phyloP scores from a whole-genome alignment of 768 basidiomycete genomes.

The Boletus sensibilis region DNA sequence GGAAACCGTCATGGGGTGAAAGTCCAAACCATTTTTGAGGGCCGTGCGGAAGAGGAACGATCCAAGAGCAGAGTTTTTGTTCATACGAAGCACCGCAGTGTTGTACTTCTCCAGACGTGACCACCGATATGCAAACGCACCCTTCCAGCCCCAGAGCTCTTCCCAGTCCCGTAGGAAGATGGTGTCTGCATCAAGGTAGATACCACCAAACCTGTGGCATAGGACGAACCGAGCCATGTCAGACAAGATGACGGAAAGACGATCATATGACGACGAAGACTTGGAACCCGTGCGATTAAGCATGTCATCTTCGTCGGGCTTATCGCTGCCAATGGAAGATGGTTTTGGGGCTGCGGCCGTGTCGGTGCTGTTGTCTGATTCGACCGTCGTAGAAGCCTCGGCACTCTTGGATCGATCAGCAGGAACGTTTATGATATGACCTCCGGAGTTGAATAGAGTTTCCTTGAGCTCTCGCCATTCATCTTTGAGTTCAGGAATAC shows the following conservation, averaged over 20 bases:
- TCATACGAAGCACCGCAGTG: conserved; percentile 92
- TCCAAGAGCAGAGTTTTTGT: conserved; percentile 89
- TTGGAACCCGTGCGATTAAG: conserved; percentile 87
- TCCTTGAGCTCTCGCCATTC: conserved; percentile 80
- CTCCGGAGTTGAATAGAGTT: conserved; percentile 86
- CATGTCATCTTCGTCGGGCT: conserved; percentile 49
- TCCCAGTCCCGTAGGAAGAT: conserved; percentile 97
- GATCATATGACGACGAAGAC: conserved; percentile 84
- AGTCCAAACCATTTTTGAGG: conserved; percentile 89
- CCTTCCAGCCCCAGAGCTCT: conserved; percentile 95
- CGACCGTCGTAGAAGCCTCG: conserved; percentile 18
- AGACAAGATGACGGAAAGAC: conserved; percentile 88
- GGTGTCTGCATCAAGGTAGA: conserved; percentile 96
- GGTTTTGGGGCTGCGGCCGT: conserved; percentile 14
- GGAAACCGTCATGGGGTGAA: conserved; percentile 95
- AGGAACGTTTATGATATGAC: conserved; percentile 68
- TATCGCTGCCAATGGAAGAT: conserved; percentile 26
- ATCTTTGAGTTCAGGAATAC: conserved; percentile 81
- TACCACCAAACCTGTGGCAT: conserved; percentile 95
- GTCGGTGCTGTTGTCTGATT: conserved; percentile 27
- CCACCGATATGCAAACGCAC: conserved; percentile 97
- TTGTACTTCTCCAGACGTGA: conserved; percentile 90
- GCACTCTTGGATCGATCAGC: conserved; percentile 38
- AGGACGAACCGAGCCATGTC: conserved; percentile 98
- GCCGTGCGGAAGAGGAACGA: conserved; percentile 94